Percentiles rank a stretch among this genome's conserved stretches.
Conservation (phyloP, 1,284 basidiomycete species). For the Dichomitus squalens region DNA sequence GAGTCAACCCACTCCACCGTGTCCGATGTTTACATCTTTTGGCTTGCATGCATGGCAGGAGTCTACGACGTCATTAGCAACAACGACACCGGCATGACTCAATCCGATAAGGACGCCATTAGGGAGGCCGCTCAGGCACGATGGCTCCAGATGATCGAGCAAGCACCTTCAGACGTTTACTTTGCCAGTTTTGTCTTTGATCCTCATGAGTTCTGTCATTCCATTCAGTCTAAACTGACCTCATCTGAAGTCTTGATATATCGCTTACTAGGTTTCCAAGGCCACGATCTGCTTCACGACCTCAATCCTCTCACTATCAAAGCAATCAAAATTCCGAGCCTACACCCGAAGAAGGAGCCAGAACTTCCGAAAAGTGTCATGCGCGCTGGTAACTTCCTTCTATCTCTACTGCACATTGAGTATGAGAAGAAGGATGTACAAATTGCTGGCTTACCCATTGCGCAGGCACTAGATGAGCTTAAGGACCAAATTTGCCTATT, state of each 20-base stretch:
- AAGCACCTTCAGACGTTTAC: background rate
- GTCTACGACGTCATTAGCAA: background rate
- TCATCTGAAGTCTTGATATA: too few species aligned
- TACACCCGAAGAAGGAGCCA: background rate
- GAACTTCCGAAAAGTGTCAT: background rate
- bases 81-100: background rate
- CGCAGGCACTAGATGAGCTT: background rate
- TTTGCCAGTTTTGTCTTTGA: background rate
- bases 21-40: background rate
- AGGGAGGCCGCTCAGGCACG: background rate
- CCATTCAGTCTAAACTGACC: too few species aligned
- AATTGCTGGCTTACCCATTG: background rate
- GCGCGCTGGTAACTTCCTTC: background rate
- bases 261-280: background rate
- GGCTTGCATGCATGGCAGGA: conserved; percentile 1
- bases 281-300: background rate
- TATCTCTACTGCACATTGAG: background rate
- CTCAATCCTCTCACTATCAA: conserved; percentile 2
- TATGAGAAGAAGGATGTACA: background rate
- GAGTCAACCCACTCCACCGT: background rate
- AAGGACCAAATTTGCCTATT: background rate
- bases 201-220: conserved; percentile 1
- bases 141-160: conserved; percentile 1
- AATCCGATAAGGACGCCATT: background rate
- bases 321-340: background rate